Evolutionary conservation across 2,329 filamentous ascomycete species (phyloP), one percentile per base, ranked within the genome.

Genomic region (Penicillium occitanis): DNA sequence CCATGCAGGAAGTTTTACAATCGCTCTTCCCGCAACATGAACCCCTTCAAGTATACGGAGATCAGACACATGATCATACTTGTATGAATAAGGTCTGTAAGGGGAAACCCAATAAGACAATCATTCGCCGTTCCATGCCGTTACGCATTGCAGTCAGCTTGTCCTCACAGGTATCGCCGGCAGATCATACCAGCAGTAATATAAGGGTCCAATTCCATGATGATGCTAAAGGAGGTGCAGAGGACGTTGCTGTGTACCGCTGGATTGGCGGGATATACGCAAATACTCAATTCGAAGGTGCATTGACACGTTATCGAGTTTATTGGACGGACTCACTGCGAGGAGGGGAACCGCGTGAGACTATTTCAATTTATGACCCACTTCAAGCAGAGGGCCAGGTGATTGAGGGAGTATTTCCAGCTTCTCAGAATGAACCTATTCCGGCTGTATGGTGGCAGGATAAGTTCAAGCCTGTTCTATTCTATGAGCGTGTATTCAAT

Each of bases 221-320:
- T 46, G 13, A 57, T 30, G 37, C 42, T 8, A 60, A 42, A 1
- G 28, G 69, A 0, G 70, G 69, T 0, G n/a, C 65, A 3, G 30
- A 66, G 11, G 60, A 69, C 10, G 61, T 57, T 1, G 77, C 73
- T 6, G 65, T 64, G 0, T 80, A 79, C 65, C 74, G 76, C 40
- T 79, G 77, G 77, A 66, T 80, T 14, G 78, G 78, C 0, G 77
- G 77, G 1, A 73, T 79, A 14, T 80, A 79, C 63, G 67, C 66
- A 3, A 40, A 70, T 3, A 33, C 37, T 0, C 10, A 60, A 48
- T 28, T 10, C 11, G 48, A 62, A 13, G 6, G 25, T 8, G 14
- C 6, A 22, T 19, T 30, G 3, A 67, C 57, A 10, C 30, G 14
- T 30, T 64, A 65, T 42, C 46, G 66, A 11, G 30, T 67, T 25